Evolutionary conservation across 805 yeast species (phyloP), one percentile per base, ranked within the genome.

Genomic region (Yarrowia porcina): DNA sequence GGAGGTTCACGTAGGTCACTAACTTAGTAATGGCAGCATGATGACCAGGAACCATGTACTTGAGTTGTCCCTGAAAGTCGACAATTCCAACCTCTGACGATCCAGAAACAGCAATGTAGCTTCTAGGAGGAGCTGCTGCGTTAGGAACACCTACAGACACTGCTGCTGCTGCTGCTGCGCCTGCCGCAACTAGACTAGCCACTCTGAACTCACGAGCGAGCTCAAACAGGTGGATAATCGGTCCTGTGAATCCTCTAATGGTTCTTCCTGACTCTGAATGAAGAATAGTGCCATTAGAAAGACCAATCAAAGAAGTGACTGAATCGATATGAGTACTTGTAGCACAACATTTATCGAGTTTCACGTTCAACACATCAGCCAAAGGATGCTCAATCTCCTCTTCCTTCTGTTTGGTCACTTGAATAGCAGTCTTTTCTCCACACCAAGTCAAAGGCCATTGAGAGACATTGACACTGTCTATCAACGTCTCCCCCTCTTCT

Each of bases 1-100:
- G 49, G 11, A 39, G 17, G 23, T 56, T 56, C 23, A 56, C 49
- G 8, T 39, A 56, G n/a, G 61, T 56, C 30, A 56, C 61, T 8
- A 56, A 30, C 23, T 56, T 56, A 4, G 47, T 18, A 21, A 56
- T 56, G 8, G 49, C 30, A 4, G 61, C 49, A 39, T 39, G 49
- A 23, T 41, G 36, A 5, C 61, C 61, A 0, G 47, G 49, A 20
- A 56, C 49, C 15, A 38, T 1, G 30, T 39, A 56, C 38, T 39
- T 39, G 21, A 56, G 49, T 1, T 4, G 4, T 1, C 61, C 49
- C n/a, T 56, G 20, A 12, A 20, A 6, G 20, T 39, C 61, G 30
- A 56, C 10, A 8, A 56, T 56, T 10, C 61, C 61, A 5, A 56
- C 61, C 20, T 56, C 61, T 4, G 38, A 20, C 7, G 49, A 20